Evolutionary conservation across 108 stramenopile genomes (phyloP).

Genomic region (Cylindrotheca closterium): DNA sequence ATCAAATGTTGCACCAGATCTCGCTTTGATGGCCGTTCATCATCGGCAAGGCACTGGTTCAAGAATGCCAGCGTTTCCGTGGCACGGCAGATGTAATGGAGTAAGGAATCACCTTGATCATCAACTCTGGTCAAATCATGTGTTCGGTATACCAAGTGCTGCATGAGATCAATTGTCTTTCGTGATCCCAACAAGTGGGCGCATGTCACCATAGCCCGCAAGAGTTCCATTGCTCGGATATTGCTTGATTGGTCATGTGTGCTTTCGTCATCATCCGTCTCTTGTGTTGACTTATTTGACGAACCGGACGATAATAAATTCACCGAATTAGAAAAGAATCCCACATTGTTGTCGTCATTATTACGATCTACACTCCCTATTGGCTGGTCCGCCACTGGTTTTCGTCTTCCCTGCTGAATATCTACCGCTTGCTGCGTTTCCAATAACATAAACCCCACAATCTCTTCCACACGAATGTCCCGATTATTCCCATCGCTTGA

Average conservation of each 20-base stretch:
- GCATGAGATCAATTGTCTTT: not conserved
- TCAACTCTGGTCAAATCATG: conserved; percentile 6
- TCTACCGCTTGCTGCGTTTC: conserved; percentile 3
- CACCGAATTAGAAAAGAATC: not conserved
- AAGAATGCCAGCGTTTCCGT: not conserved
- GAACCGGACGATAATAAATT: not conserved
- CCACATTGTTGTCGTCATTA: not conserved
- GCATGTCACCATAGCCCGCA: conserved; percentile 2
- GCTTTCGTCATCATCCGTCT: not conserved
- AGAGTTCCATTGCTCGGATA: not conserved
- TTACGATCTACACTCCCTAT: not conserved
- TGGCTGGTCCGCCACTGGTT: not conserved
- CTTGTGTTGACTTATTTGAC: not conserved
- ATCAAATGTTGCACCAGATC: not conserved
- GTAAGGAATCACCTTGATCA: not conserved
- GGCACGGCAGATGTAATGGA: conserved; percentile 1
- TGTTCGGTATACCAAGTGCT: not conserved
- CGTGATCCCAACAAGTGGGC: conserved; percentile 8
- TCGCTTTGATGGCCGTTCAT: not conserved
- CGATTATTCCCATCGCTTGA: no score
- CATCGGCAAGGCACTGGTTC: not conserved
- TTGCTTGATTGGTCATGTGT: not conserved
- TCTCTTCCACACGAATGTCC: conserved; percentile 1
- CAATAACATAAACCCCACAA: conserved; percentile 1
- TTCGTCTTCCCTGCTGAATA: conserved; percentile 6